These are phyloP conservation scores for Cyathus striatus DNA, from an alignment of 768 basidiomycete species.

Conservation along the genomic window DNA sequence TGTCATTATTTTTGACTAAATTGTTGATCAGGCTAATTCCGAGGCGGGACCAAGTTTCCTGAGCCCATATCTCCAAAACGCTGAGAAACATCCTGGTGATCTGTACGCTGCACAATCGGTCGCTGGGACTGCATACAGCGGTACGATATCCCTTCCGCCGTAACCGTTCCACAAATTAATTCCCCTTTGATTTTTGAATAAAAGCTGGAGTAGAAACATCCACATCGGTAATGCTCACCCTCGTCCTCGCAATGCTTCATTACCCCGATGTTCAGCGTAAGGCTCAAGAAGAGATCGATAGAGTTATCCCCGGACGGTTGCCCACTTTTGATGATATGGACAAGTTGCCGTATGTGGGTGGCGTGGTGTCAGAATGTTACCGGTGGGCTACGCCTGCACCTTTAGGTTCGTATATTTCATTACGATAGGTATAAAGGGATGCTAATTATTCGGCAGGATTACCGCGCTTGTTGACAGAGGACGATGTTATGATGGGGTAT, in stretches of 20 bases:
- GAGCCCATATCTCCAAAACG: background rate
- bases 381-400: background rate
- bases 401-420: background rate
- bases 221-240: background rate
- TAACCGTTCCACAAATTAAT: no score
- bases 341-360: slow-evolving; percentile 16
- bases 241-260: slow-evolving; percentile 20
- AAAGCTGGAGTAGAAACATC: background rate
- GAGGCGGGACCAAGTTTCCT: background rate
- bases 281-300: slow-evolving; percentile 19
- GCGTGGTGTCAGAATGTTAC: background rate
- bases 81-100: background rate
- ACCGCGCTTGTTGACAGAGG: background rate
- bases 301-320: slow-evolving; percentile 13
- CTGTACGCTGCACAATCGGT: background rate
- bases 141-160: no score
- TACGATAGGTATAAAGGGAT: no score
- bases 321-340: slow-evolving; percentile 16
- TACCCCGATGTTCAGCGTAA: slow-evolving; percentile 14
- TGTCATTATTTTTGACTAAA: no score
- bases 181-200: no score
- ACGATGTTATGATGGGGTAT: background rate
- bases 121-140: background rate
- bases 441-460: background rate
- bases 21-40: background rate